These are phyloP conservation scores for Tritrichomonas foetus DNA, from an alignment of 208 protist genomes.

Conservation along the genomic window DNA sequence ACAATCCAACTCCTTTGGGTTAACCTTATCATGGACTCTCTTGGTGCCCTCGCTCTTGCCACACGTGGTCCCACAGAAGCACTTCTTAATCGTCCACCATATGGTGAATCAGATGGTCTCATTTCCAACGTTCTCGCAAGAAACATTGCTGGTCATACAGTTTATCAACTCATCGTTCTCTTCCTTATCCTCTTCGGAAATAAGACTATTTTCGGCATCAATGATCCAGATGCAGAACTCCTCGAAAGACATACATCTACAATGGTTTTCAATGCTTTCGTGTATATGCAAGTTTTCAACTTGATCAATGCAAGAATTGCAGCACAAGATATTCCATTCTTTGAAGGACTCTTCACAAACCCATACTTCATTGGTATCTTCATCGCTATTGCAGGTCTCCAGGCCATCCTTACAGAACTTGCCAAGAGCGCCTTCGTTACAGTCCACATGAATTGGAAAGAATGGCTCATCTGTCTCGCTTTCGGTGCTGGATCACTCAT, in stretches of 20 bases:
- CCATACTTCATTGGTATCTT: not conserved
- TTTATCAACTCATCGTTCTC: slow-evolving; percentile 66
- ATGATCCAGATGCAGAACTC: not conserved
- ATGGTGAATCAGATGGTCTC: too few relatives aligned
- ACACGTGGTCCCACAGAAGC: not conserved
- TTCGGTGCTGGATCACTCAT: not conserved
- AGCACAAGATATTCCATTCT: not conserved
- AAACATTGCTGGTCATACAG: slow-evolving; percentile 62
- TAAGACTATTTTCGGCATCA: not conserved
- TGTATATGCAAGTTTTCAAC: slow-evolving; percentile 55
- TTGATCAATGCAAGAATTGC: slow-evolving; percentile 45
- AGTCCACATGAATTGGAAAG: not conserved
- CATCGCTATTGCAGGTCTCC: not conserved
- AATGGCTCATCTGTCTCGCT: not conserved
- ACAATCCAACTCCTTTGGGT: slow-evolving; percentile 51
- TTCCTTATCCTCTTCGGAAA: slow-evolving; percentile 56
- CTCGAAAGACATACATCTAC: not conserved
- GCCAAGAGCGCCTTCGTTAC: not conserved
- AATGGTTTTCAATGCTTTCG: slow-evolving; percentile 55
- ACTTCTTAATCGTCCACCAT: not conserved
- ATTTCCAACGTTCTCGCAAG: slow-evolving; percentile 64
- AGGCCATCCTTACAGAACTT: not conserved
- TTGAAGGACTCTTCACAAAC: not conserved
- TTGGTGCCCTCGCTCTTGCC: too few relatives aligned
- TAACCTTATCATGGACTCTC: slow-evolving; percentile 46